These are phyloP conservation scores for Erysimum pusillum DNA, from an alignment of 441 rosid genomes.

Conservation along the genomic window DNA sequence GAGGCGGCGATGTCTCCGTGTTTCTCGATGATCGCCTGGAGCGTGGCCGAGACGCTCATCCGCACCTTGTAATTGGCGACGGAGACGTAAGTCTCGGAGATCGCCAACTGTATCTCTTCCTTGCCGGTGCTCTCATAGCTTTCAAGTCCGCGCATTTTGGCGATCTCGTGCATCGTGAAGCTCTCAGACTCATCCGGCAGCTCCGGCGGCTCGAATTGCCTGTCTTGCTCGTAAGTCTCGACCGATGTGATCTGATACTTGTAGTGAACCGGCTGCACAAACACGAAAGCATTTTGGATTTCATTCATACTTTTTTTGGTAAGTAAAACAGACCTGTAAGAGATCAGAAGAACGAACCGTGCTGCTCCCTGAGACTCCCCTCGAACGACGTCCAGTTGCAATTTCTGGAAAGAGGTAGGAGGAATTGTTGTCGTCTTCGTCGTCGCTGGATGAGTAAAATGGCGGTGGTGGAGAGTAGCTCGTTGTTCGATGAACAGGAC, in stretches of 20 bases:
- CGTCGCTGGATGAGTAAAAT: conserved; percentile 44
- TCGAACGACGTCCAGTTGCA: conserved; percentile 40
- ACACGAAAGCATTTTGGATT: background rate
- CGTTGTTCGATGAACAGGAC: conserved; percentile 34
- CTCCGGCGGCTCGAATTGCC: conserved; percentile 48
- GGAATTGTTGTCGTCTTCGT: conserved; percentile 42
- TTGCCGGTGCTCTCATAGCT: conserved; percentile 46
- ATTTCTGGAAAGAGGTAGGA: conserved; percentile 46
- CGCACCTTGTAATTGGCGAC: conserved; percentile 69
- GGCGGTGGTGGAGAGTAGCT: conserved; percentile 42
- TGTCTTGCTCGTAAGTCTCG: conserved; percentile 43
- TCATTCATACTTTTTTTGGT: background rate
- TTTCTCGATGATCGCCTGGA: conserved; percentile 58
- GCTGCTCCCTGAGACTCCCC: conserved; percentile 41
- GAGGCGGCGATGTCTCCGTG: conserved; percentile 77
- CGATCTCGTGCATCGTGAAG: conserved; percentile 44
- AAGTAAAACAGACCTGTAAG: background rate
- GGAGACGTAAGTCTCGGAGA: conserved; percentile 64
- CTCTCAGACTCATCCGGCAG: conserved; percentile 39
- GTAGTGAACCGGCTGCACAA: conserved; percentile 47
- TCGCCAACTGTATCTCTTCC: conserved; percentile 54
- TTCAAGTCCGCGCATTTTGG: conserved; percentile 43
- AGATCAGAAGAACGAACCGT: conserved; percentile 25
- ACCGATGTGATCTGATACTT: conserved; percentile 28
- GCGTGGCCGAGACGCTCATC: conserved; percentile 52